Conservation (phyloP, 192 early-diverging fungal genomes). For the Helicostylum pulchrum region DNA sequence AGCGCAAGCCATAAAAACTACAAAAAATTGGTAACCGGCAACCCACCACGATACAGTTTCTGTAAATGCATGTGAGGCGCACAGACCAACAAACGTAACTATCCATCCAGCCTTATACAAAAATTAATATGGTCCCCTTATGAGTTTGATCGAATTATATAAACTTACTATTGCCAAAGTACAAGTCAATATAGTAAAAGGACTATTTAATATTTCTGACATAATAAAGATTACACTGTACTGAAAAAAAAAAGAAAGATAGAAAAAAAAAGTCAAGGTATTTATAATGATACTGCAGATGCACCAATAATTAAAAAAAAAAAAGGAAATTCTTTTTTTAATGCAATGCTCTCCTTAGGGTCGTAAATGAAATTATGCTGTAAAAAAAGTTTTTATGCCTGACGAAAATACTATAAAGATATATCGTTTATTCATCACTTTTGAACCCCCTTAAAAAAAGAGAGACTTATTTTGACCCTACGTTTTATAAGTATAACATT, state of each 20-base stretch:
- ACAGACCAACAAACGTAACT: conserved; percentile 25
- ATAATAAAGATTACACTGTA: conserved; percentile 3
- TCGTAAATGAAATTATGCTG: conserved; percentile 4
- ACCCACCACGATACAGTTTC: conserved; percentile 29
- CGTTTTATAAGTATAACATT: no score
- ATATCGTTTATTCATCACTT: no score
- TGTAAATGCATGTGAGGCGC: conserved; percentile 5
- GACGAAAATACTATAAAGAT: no score
- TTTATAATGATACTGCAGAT: no score
- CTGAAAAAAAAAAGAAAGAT: conserved; percentile 1
- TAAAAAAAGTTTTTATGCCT: no score
- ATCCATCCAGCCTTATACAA: conserved; percentile 28
- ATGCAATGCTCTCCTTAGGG: conserved; percentile 4
- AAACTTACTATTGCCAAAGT: conserved; percentile 10
- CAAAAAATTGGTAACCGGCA: conserved; percentile 9
- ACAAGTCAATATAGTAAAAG: conserved; percentile 2
- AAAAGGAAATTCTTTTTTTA: conserved; percentile 2
- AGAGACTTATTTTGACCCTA: no score
- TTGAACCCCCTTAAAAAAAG: no score
- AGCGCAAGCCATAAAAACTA: conserved; percentile 8
- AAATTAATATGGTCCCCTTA: background rate
- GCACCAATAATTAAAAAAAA: no score
- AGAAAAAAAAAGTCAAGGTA: no score
- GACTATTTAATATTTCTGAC: background rate
- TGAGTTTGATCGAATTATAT: background rate